Evolutionary conservation across 2,329 filamentous ascomycete species (phyloP), one percentile per base, ranked within the genome.

Genomic region (Drechslerella dactyloides): DNA sequence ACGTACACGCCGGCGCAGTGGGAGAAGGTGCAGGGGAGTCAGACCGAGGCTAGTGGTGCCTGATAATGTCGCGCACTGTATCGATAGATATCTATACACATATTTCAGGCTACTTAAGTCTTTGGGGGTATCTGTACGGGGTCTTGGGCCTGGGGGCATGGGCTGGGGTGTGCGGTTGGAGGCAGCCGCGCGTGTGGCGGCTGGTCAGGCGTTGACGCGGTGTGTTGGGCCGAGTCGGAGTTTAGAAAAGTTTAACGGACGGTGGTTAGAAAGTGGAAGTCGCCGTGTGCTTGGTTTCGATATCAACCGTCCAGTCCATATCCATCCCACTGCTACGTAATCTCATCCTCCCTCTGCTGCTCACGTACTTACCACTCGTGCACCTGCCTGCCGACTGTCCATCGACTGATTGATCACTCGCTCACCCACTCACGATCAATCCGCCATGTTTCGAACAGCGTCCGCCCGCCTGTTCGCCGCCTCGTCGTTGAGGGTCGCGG

Each of bases 1-100:
- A 96, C 93, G 80, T 90, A 92, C 82, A 97, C 93, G 7, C 90
- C 91, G 0, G 90, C 92, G 77, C 91, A 97, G 82, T 96, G 90
- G 87, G 86, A 90, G 81, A 87, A 86, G 80, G 85, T 89, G 80
- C 84, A 85, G 74, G 78, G 80, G 75, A 78, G 76, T 74, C 74
- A 74, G 19, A 23, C 2, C 7, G 44, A 44, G 51, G 59, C 53
- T 21, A 59, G 59, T 33, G 24, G 53, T 40, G 46, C 44, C 35
- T 59, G 54, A 59, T 30, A 10, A 37, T 37, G 35, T 37, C 15
- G 35, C 7, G 35, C 7, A 37, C 35, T 15, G 7, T 37, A 37
- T 37, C 7, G 35, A 37, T n/a, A 33, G 13, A 44, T 44, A 13
- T 44, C 11, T 15, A 44, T 15, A 4, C 4, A 15, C 15, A 17